phyloP scores from a whole-genome alignment of 75 land plant genomes.

The Adiantum capillusveneris region DNA sequence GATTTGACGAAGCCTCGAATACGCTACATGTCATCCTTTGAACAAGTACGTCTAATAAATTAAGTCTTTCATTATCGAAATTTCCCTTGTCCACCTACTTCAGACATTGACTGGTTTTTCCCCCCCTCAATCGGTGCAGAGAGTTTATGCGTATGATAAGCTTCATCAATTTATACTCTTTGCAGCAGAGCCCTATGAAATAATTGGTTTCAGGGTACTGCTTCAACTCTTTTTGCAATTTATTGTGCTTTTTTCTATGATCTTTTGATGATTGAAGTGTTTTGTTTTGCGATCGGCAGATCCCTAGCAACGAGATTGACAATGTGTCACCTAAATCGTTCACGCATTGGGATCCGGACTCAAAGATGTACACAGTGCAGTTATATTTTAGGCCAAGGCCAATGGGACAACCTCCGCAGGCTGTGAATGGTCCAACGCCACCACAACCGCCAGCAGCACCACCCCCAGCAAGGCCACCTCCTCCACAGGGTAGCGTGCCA shows the following conservation, averaged over 20 bases:
- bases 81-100: no score
- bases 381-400: conserved; percentile 81
- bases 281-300: conserved; percentile 41
- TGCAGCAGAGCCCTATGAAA: conserved; percentile 98
- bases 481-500: conserved; percentile 5
- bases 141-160: conserved; percentile 68
- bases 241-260: not conserved
- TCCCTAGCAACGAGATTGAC: conserved; percentile 97
- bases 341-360: conserved; percentile 95
- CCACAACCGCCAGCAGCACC: conserved; percentile 22
- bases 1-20: conserved; percentile 79
- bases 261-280: not conserved
- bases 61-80: no score
- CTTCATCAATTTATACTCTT: conserved; percentile 85
- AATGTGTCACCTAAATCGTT: conserved; percentile 85
- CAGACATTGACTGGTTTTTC: not conserved
- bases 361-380: conserved; percentile 96
- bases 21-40: conserved; percentile 97
- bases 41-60: conserved; percentile 60
- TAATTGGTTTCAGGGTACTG: conserved; percentile 83
- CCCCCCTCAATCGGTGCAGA: conserved; percentile 38
- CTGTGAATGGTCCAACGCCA: conserved; percentile 27
- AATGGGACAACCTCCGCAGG: conserved; percentile 31
- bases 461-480: conserved; percentile 2
- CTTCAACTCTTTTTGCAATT: no score